A percentile compares a stretch with the other conserved stretches of the same genome.
phyloP scores from a whole-genome alignment of 139 green algal genomes.

The Eudorina sp. region DNA sequence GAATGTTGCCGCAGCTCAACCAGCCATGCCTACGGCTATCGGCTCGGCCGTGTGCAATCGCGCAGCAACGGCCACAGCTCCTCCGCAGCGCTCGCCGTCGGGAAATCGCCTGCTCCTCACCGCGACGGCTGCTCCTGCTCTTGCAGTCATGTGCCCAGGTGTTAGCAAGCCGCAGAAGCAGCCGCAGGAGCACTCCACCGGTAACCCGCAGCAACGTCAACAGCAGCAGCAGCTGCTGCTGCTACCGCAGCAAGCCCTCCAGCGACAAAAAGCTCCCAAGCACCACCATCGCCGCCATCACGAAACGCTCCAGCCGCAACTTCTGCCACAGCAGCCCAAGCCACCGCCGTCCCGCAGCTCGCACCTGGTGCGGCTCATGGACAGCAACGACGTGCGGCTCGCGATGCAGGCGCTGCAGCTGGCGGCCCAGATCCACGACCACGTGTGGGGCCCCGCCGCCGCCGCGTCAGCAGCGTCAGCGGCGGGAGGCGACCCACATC shows the following conservation, averaged over 20 bases:
- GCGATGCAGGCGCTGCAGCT: constrained; percentile 17
- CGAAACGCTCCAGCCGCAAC: too few species aligned
- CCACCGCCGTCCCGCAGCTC: background rate
- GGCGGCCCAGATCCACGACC: constrained; percentile 14
- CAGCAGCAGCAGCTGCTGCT: background rate
- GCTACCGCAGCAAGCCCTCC: background rate
- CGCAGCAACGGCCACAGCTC: too few species aligned
- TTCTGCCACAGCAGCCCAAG: too few species aligned
- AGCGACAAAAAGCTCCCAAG: too few species aligned
- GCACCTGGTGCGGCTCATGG: constrained; percentile 5
- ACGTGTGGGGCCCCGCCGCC: background rate
- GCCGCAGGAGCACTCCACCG: background rate
- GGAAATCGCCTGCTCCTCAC: too few species aligned
- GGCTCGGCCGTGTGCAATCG: too few species aligned
- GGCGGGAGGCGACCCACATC: background rate
- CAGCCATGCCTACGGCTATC: too few species aligned
- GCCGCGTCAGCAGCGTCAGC: too few species aligned
- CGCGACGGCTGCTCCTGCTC: too few species aligned
- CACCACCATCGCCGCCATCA: too few species aligned
- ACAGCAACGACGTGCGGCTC: background rate
- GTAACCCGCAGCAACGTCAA: background rate
- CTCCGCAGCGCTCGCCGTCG: too few species aligned
- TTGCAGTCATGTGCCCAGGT: background rate
- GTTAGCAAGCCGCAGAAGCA: background rate
- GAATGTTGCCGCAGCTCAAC: too few species aligned